Evolutionary conservation across 192 early-diverging fungal species (phyloP).

Genomic region (Entomortierella lignicola): DNA sequence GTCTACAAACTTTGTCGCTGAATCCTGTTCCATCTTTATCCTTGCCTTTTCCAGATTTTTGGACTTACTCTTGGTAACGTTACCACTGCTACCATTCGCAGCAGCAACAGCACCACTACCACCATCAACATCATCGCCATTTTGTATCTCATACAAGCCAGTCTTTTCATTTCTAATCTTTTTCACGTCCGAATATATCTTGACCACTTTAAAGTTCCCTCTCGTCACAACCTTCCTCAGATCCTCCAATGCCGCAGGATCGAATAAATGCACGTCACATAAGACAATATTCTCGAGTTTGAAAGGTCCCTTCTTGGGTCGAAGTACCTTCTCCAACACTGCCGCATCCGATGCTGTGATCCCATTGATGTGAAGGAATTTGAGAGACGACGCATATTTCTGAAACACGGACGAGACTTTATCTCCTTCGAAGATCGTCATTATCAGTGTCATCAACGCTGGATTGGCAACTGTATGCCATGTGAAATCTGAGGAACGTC

Average conservation of each 20-base stretch:
- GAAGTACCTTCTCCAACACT: conserved; percentile 20
- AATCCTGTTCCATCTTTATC: neutral
- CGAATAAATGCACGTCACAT: conserved; percentile 7
- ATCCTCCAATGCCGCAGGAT: conserved; percentile 12
- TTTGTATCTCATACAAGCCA: neutral
- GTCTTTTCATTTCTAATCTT: neutral
- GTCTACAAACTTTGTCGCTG: neutral
- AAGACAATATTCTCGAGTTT: conserved; percentile 7
- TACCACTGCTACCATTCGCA: neutral
- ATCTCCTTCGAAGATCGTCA: conserved; percentile 15
- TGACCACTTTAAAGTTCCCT: conserved; percentile 3
- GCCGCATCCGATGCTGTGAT: conserved; percentile 11
- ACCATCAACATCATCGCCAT: neutral
- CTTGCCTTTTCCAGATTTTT: neutral
- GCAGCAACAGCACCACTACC: neutral
- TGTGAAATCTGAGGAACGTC: conserved; percentile 1
- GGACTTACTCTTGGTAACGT: neutral
- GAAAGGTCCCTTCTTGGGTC: conserved; percentile 36
- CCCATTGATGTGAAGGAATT: neutral
- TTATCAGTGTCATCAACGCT: conserved; percentile 10
- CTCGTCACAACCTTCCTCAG: conserved; percentile 23
- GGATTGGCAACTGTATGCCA: conserved; percentile 13
- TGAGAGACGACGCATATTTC: conserved; percentile 16
- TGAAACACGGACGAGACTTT: conserved; percentile 28
- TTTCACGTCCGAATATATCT: neutral